Base-by-base conservation (phyloP, 305 asterid genomes). In the Salvia sclarea region DNA sequence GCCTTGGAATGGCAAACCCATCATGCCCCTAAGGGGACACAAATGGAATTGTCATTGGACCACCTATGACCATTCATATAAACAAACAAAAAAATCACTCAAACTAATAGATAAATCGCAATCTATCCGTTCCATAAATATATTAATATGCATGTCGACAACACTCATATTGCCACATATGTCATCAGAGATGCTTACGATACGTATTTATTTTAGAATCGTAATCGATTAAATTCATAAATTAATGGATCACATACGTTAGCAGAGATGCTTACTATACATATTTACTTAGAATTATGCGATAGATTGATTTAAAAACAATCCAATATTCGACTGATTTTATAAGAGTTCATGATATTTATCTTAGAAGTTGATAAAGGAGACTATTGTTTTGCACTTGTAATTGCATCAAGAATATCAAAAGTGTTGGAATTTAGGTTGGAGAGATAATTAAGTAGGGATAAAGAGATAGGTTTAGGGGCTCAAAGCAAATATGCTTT, bases 401-500 rank as follows among this genome's bases (percentile, higher is more conserved):
- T n/a, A n/a, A n/a, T 52, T 24, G 1, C 24, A 44, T 56, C 60
- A 57, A 33, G 20, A 13, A 5, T 35, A 16, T n/a, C n/a, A 54
- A 62, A 28, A 72, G 74, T 78, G 76, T 59, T 60, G 56, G 62
- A 62, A 75, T 68, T 68, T 75, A 68, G 41, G 63, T 18, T 60
- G 21, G 47, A 17, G 57, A 30, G 33, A 6, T 28, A 3, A 28
- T 4, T 28, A 3, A 28, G 33, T 28, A 28, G 33, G 28, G n/a
- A 28, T 37, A 12, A 31, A 31, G 41, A 64, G 66, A n/a, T n/a
- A 22, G 38, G 56, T 70, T 77, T 81, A 59, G 80, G 81, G 86
- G 91, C 91, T 85, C 88, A 80, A 85, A 77, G 81, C 82, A 77
- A 66, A 28, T 38, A 38, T 38, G 44, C 53, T 79, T 40, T 75